A percentile compares a stretch with the other conserved stretches of the same genome.
Evolutionary conservation across 352 stramenopile genomes (phyloP).

Genomic region (Phytophthora pistaciae): DNA sequence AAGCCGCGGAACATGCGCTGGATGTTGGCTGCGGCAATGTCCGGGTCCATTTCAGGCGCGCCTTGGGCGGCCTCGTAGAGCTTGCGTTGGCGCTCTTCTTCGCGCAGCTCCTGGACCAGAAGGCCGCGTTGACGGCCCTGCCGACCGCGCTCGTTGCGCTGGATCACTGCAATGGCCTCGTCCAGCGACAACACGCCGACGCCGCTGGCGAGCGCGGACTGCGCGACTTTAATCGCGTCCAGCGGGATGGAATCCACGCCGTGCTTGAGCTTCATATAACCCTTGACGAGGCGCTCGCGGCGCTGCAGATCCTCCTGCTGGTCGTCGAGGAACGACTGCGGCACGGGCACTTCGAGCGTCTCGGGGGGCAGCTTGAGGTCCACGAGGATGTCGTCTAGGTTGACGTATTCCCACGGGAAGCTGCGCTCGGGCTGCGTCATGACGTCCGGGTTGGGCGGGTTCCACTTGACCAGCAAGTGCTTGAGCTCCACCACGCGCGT

Average conservation of each 20-base stretch:
- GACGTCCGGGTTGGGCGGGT: conserved; percentile 93
- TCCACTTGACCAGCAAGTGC: conserved; percentile 95
- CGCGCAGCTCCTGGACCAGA: conserved; percentile 83
- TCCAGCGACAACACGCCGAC: conserved; percentile 50
- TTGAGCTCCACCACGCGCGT: conserved; percentile 90
- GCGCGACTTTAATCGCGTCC: conserved; percentile 46
- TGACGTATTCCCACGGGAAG: conserved; percentile 96
- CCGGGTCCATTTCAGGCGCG: conserved; percentile 85
- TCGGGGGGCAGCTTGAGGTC: conserved; percentile 94
- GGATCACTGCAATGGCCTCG: conserved; percentile 90
- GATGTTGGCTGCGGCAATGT: conserved; percentile 92
- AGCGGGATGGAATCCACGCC: conserved; percentile 74
- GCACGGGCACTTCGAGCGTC: conserved; percentile 92
- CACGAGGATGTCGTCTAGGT: conserved; percentile 93
- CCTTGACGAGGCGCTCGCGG: conserved; percentile 88
- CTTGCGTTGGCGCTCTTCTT: conserved; percentile 86
- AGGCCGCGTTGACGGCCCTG: conserved; percentile 89
- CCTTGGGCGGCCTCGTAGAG: conserved; percentile 76
- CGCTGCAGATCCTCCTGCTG: conserved; percentile 60
- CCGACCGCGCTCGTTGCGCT: conserved; percentile 91
- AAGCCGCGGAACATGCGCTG: conserved; percentile 93
- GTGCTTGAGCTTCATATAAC: conserved; percentile 92
- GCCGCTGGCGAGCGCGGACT: conserved; percentile 35
- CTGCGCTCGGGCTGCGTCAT: conserved; percentile 75
- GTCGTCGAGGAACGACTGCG: conserved; percentile 92